phyloP scores from a whole-genome alignment of 345 rosid species.

The Populus deltoides region DNA sequence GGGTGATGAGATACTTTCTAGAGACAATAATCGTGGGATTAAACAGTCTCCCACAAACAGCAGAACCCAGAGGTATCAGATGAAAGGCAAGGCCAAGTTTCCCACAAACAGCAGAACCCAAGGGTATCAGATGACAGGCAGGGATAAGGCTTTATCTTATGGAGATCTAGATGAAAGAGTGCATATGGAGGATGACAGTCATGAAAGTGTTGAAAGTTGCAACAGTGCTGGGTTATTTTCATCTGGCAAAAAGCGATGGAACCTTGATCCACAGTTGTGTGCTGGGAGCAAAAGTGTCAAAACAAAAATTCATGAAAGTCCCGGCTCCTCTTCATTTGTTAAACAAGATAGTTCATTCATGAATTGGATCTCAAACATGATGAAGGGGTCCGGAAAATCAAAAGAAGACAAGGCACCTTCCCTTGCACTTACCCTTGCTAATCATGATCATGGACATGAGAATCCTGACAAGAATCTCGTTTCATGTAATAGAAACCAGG shows the following conservation, averaged over 20 bases:
- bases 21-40: conserved; percentile 17
- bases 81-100: conserved; percentile 51
- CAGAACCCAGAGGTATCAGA: conserved; percentile 26
- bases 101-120: conserved; percentile 32
- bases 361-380: conserved; percentile 90
- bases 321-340: conserved; percentile 45
- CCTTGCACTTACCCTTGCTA: conserved; percentile 36
- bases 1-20: conserved; percentile 28
- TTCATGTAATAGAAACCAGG: conserved; percentile 21
- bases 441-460: conserved; percentile 27
- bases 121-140: conserved; percentile 43
- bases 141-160: conserved; percentile 61
- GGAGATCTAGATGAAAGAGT: conserved; percentile 41
- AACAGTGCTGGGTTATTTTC: conserved; percentile 48
- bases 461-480: conserved; percentile 22
- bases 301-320: conserved; percentile 41
- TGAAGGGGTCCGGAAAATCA: conserved; percentile 56
- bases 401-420: conserved; percentile 38
- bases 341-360: conserved; percentile 80
- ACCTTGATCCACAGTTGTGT: conserved; percentile 50
- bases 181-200: conserved; percentile 56
- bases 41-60: conserved; percentile 34
- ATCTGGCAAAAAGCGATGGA: conserved; percentile 47
- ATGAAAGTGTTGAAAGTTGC: conserved; percentile 89
- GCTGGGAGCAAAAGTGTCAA: conserved; percentile 60